Evolutionary conservation across 192 early-diverging fungal genomes (phyloP).

Genomic region (Mortierella alpina): DNA sequence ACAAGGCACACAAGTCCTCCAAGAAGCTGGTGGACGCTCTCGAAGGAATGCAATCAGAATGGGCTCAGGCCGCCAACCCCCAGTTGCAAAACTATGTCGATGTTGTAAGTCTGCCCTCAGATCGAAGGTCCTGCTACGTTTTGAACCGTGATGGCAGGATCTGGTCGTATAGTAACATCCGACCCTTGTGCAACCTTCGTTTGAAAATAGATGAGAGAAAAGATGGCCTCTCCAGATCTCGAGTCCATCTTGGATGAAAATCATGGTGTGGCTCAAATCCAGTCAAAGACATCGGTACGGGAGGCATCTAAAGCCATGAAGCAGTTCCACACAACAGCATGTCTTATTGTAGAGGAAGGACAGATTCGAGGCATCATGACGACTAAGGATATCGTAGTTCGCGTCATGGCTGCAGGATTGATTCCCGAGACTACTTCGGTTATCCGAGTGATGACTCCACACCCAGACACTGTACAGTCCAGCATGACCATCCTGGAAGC

Average conservation of each 20-base stretch:
- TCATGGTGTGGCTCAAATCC: slow-evolving; percentile 64
- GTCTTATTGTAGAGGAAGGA: slow-evolving; percentile 73
- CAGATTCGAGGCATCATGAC: slow-evolving; percentile 80
- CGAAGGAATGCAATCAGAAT: slow-evolving; percentile 80
- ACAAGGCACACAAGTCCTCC: slow-evolving; percentile 79
- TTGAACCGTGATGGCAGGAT: no score
- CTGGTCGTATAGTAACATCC: neutral
- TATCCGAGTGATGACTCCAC: slow-evolving; percentile 92
- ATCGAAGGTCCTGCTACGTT: no score
- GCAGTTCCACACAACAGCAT: slow-evolving; percentile 72
- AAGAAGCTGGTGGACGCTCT: slow-evolving; percentile 79
- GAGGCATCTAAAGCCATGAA: slow-evolving; percentile 77
- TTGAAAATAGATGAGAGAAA: slow-evolving; percentile 73
- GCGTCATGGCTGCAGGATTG: slow-evolving; percentile 82
- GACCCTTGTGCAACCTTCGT: slow-evolving; percentile 19
- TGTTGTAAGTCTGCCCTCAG: slow-evolving; percentile 1
- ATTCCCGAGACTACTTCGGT: slow-evolving; percentile 89
- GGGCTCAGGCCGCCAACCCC: slow-evolving; percentile 69
- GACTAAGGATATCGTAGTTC: slow-evolving; percentile 75
- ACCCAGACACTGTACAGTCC: slow-evolving; percentile 75
- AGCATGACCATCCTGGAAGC: slow-evolving; percentile 76
- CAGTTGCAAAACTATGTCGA: slow-evolving; percentile 33
- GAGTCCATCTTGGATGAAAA: slow-evolving; percentile 75
- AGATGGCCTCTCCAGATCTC: slow-evolving; percentile 90
- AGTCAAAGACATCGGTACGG: slow-evolving; percentile 67